Percentiles rank a stretch among this genome's conserved stretches.
phyloP scores from a whole-genome alignment of 768 basidiomycete species.

The Podaxis mareebaensis region DNA sequence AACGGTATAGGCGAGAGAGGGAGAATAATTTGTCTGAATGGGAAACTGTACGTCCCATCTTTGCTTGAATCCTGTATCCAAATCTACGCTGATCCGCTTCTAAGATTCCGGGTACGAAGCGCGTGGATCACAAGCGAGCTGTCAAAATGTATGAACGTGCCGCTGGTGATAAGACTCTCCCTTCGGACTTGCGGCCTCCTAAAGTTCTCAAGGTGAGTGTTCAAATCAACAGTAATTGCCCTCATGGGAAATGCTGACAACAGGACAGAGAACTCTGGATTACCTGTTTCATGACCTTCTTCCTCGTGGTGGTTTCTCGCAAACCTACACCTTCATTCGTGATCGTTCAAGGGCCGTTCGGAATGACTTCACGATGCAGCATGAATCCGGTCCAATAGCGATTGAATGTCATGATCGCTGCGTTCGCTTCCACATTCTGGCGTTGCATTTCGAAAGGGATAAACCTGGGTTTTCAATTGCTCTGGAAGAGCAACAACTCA shows the following conservation, averaged over 20 bases:
- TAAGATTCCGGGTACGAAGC: constrained; percentile 79
- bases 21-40: constrained; percentile 86
- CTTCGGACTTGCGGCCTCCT: constrained; percentile 91
- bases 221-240: background rate
- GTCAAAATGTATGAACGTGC: constrained; percentile 97
- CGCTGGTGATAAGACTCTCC: constrained; percentile 87
- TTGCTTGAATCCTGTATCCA: constrained; percentile 23
- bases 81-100: constrained; percentile 39
- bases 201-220: constrained; percentile 69
- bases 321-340: constrained; percentile 81
- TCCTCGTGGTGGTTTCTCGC: constrained; percentile 63
- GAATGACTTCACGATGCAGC: constrained; percentile 95
- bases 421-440: constrained; percentile 90
- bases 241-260: constrained; percentile 1
- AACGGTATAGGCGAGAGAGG: constrained; percentile 86
- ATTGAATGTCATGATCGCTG: constrained; percentile 94
- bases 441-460: constrained; percentile 68
- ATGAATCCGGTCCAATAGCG: constrained; percentile 70
- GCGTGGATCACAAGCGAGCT: constrained; percentile 82
- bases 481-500: constrained; percentile 86
- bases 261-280: constrained; percentile 74
- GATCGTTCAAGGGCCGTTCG: constrained; percentile 90
- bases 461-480: constrained; percentile 56
- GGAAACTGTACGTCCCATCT: constrained; percentile 71
- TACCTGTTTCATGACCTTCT: constrained; percentile 90